phyloP scores from a whole-genome alignment of 805 yeast genomes.

The Candida chilensis region DNA sequence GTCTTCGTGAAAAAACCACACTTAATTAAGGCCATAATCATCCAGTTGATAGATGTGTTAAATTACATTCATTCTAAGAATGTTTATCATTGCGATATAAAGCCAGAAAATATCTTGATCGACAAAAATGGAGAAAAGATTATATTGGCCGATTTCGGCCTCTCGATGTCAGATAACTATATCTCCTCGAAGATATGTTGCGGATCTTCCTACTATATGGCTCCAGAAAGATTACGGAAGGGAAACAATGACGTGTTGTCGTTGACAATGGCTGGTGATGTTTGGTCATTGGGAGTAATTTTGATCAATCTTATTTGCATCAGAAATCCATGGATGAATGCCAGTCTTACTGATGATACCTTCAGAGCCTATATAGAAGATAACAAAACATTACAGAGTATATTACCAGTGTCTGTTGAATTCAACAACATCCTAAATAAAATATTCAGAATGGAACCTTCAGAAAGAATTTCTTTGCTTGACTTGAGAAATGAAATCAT shows the following conservation, averaged over 20 bases:
- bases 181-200: slow-evolving; percentile 69
- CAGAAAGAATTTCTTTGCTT: slow-evolving; percentile 31
- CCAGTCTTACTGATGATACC: slow-evolving; percentile 52
- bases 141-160: slow-evolving; percentile 81
- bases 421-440: slow-evolving; percentile 41
- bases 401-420: slow-evolving; percentile 65
- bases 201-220: slow-evolving; percentile 88
- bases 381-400: slow-evolving; percentile 41
- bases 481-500: slow-evolving; percentile 28
- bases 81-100: slow-evolving; percentile 90
- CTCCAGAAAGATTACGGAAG: slow-evolving; percentile 71
- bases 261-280: slow-evolving; percentile 64
- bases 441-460: slow-evolving; percentile 37
- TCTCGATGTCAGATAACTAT: slow-evolving; percentile 54
- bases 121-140: slow-evolving; percentile 44
- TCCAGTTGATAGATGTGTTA: slow-evolving; percentile 77
- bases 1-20: slow-evolving; percentile 45
- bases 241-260: slow-evolving; percentile 17
- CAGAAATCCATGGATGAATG: slow-evolving; percentile 87
- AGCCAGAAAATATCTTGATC: slow-evolving; percentile 88
- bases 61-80: slow-evolving; percentile 74
- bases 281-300: slow-evolving; percentile 82
- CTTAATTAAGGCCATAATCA: slow-evolving; percentile 47
- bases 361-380: slow-evolving; percentile 55
- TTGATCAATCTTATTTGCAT: slow-evolving; percentile 74